These are phyloP conservation scores for Helicocarpus griseus DNA, from an alignment of 2,329 filamentous ascomycete species.

Conservation along the genomic window DNA sequence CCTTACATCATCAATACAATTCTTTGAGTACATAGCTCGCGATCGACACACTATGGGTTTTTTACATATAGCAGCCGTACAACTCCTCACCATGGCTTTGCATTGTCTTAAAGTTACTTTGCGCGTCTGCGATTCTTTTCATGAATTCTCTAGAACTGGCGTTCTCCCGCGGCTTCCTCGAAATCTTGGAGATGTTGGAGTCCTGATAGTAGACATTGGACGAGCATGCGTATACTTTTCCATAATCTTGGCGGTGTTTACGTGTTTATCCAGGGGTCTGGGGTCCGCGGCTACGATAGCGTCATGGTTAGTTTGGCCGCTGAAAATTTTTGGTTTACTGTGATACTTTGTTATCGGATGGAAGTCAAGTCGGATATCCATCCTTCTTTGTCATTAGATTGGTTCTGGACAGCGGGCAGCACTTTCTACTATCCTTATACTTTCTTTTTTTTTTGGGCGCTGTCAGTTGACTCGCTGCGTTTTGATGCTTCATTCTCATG, in stretches of 20 bases:
- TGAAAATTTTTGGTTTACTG: conserved; percentile 18
- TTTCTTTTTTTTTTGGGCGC: too few species aligned
- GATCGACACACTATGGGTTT: not conserved
- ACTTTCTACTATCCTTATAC: not conserved
- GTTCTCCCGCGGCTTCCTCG: not conserved
- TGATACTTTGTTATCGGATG: not conserved
- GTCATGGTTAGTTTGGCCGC: conserved; percentile 29
- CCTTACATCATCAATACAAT: not conserved
- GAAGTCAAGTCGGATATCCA: not conserved
- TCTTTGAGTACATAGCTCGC: not conserved
- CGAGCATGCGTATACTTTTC: conserved; percentile 26
- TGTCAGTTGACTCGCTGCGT: too few species aligned
- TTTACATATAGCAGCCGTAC: not conserved
- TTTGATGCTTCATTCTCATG: too few species aligned
- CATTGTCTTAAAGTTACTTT: conserved; percentile 4
- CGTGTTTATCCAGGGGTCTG: conserved; percentile 22
- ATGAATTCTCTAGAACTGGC: not conserved
- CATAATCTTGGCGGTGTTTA: conserved; percentile 22
- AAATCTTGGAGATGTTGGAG: conserved; percentile 1
- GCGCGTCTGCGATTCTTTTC: not conserved
- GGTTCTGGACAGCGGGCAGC: too few species aligned
- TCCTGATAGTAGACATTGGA: conserved; percentile 21
- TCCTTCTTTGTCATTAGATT: not conserved
- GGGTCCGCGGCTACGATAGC: conserved; percentile 25
- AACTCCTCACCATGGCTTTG: conserved; percentile 1